Conservation (phyloP, 345 rosid genomes). For the Microcos paniculata region DNA sequence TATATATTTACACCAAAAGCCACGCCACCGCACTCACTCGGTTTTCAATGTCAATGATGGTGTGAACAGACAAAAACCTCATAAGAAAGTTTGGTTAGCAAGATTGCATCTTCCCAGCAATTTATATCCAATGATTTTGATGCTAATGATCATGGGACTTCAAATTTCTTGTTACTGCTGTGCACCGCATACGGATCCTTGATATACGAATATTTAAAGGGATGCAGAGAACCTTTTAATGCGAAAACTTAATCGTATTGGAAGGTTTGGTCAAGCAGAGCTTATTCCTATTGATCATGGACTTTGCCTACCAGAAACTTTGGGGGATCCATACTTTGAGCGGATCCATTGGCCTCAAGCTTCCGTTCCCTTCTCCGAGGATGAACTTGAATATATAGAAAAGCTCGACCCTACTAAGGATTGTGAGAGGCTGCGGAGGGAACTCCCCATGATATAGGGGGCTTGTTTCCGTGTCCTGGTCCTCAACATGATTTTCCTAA, state of each 20-base stretch:
- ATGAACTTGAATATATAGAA: slow-evolving; percentile 80
- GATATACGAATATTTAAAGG: slow-evolving; percentile 88
- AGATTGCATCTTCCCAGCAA: slow-evolving; percentile 95
- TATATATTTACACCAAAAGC: too few species aligned
- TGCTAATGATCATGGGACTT: slow-evolving; percentile 95
- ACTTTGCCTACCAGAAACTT: slow-evolving; percentile 88
- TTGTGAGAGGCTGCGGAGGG: slow-evolving; percentile 71
- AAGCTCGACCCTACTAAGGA: slow-evolving; percentile 64
- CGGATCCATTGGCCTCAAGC: slow-evolving; percentile 99
- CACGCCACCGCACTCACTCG: too few species aligned
- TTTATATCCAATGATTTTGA: slow-evolving; percentile 90
- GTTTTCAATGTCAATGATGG: slow-evolving; percentile 84
- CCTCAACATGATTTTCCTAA: slow-evolving; percentile 81
- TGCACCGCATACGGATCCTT: slow-evolving; percentile 88
- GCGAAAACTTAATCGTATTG: slow-evolving; percentile 67
- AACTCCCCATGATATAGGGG: slow-evolving; percentile 94
- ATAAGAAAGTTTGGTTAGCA: slow-evolving; percentile 74
- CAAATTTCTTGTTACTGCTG: slow-evolving; percentile 90
- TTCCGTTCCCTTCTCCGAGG: slow-evolving; percentile 92
- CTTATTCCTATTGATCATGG: slow-evolving; percentile 98
- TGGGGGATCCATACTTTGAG: slow-evolving; percentile 99
- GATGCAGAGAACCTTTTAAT: slow-evolving; percentile 95
- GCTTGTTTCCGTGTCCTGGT: slow-evolving; percentile 81
- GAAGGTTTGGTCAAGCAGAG: slow-evolving; percentile 78
- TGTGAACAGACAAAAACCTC: slow-evolving; percentile 61